Evolutionary conservation across 306 rosid genomes (phyloP).

Genomic region (Potentilla sterilis): DNA sequence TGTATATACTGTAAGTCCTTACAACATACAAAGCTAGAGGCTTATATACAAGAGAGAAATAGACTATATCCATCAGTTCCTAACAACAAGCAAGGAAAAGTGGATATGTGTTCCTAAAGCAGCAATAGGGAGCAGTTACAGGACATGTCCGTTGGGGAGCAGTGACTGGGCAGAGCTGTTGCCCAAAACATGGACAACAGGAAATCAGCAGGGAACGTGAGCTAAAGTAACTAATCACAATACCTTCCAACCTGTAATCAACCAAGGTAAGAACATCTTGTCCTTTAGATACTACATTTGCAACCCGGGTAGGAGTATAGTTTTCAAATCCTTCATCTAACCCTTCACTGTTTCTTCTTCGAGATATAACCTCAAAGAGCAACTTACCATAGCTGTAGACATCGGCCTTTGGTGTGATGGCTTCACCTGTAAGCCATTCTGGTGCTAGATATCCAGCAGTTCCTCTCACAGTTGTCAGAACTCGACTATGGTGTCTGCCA

Average conservation of each 20-base stretch:
- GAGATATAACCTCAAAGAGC: conserved; percentile 36
- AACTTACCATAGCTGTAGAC: conserved; percentile 41
- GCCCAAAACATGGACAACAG: no score
- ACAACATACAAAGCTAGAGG: no score
- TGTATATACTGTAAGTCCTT: no score
- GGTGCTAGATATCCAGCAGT: conserved; percentile 49
- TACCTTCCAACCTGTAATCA: conserved; percentile 26
- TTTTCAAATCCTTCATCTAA: conserved; percentile 20
- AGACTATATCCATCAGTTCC: no score
- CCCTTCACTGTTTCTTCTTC: conserved; percentile 36
- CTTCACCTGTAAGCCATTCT: conserved; percentile 44
- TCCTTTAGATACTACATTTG: conserved; percentile 23
- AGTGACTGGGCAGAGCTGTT: no score
- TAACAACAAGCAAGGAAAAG: no score
- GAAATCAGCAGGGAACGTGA: no score
- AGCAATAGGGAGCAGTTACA: no score
- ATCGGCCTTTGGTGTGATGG: conserved; percentile 45
- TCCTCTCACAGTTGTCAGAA: conserved; percentile 43
- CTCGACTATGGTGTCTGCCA: conserved; percentile 37
- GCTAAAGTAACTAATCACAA: no score
- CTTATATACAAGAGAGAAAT: no score
- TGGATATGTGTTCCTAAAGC: no score
- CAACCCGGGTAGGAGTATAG: conserved; percentile 34
- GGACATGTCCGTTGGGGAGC: no score
- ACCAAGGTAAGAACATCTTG: conserved; percentile 23